A percentile compares a stretch with the other conserved stretches of the same genome.
Evolutionary conservation across 2,329 filamentous ascomycete species (phyloP).

Genomic region (Exophiala viscosa): DNA sequence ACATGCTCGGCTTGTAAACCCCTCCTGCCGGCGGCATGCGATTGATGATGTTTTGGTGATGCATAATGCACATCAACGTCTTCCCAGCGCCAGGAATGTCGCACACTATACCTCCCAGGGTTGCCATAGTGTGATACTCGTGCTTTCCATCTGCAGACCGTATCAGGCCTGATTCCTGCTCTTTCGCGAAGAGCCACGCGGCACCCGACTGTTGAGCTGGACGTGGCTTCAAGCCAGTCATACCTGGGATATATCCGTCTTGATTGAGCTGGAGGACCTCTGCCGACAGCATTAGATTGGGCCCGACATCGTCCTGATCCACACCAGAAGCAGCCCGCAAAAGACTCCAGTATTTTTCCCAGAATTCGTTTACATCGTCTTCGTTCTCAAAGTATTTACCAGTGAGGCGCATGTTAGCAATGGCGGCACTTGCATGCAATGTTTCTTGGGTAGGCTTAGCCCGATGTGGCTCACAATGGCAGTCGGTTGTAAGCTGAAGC

Average conservation of each 20-base stretch:
- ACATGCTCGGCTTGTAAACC: not conserved
- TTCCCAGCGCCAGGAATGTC: not conserved
- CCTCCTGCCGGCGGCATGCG: not conserved
- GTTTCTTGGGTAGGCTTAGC: not conserved
- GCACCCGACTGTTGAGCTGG: not conserved
- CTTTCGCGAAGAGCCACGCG: not conserved
- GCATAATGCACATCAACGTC: not conserved
- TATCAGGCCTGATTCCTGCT: not conserved
- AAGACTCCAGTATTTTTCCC: not conserved
- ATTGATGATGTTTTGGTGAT: not conserved
- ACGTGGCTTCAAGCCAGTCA: not conserved
- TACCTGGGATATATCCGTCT: not conserved
- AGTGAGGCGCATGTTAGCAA: not conserved
- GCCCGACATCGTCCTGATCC: not conserved
- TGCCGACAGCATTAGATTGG: not conserved
- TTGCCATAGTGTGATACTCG: not conserved
- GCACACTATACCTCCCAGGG: not conserved
- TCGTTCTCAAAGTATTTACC: not conserved
- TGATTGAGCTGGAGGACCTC: not conserved
- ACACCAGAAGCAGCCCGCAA: not conserved
- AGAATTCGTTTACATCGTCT: not conserved
- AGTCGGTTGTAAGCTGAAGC: not conserved
- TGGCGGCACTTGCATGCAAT: not conserved
- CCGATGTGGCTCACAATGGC: not conserved
- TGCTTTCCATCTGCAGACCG: not conserved